These are phyloP conservation scores for Tricholoma bakamatsutake DNA, from an alignment of 768 basidiomycete genomes.

Conservation along the genomic window DNA sequence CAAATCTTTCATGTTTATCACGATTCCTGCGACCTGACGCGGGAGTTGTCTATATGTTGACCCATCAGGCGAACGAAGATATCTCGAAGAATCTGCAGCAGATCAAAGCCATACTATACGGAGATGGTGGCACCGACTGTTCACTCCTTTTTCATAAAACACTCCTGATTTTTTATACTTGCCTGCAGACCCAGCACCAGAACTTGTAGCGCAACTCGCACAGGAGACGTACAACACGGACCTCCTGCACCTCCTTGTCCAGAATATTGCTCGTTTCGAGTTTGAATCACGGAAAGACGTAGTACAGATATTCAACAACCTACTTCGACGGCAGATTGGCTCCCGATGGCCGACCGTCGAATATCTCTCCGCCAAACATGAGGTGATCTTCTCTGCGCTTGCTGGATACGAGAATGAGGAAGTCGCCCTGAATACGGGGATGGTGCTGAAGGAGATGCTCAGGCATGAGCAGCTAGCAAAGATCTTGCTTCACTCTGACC, in stretches of 20 bases:
- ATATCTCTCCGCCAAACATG: slow-evolving; percentile 73
- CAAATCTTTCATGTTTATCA: neutral
- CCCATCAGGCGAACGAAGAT: slow-evolving; percentile 75
- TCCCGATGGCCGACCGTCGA: slow-evolving; percentile 95
- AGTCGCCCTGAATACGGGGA: slow-evolving; percentile 93
- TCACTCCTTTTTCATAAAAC: neutral
- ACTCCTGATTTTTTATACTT: neutral
- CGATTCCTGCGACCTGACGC: slow-evolving; percentile 17
- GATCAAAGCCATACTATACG: slow-evolving; percentile 82
- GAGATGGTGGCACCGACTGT: slow-evolving; percentile 71
- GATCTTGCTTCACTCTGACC: slow-evolving; percentile 86
- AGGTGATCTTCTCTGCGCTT: slow-evolving; percentile 74
- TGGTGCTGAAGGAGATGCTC: slow-evolving; percentile 97
- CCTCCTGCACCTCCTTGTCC: slow-evolving; percentile 73
- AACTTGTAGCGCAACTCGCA: slow-evolving; percentile 88
- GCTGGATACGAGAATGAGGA: slow-evolving; percentile 95
- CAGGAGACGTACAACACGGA: slow-evolving; percentile 95
- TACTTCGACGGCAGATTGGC: slow-evolving; percentile 88
- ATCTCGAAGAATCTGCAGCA: slow-evolving; percentile 85
- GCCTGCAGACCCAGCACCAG: slow-evolving; percentile 70
- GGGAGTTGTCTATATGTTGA: neutral
- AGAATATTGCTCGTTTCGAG: slow-evolving; percentile 81
- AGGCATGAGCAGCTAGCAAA: slow-evolving; percentile 88
- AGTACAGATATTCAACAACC: slow-evolving; percentile 84
- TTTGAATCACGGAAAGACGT: slow-evolving; percentile 91